Evolutionary conservation across 2,329 filamentous ascomycete genomes (phyloP), one percentile per base, ranked within the genome.

Genomic region (Aotearoamyces nothofagi): DNA sequence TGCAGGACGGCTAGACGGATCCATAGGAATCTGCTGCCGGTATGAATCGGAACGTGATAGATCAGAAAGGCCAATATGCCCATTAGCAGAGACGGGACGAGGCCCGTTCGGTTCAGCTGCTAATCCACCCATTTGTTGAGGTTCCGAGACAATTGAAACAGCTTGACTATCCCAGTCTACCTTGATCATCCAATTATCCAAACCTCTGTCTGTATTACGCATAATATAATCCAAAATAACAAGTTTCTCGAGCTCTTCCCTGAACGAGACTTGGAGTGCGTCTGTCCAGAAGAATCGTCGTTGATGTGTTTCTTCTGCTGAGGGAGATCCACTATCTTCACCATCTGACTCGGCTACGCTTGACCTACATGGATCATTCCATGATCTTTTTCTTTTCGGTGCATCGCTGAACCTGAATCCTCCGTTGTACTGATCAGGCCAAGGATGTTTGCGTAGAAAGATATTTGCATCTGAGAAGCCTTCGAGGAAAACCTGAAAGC

Each of bases 131-230:
- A 92, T 53, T 15, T 68, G 66, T 24, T 69, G 58, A 8, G 86
- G 82, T 35, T 94, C 84, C 1, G 83, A 83, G 10, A 78, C 76
- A 39, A 98, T 82, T 5, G 79, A 82, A 9, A 90, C 87, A 44
- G 78, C 69, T 45, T 90, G 73, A 3, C 69, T 74, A 42, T 83
- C 69, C 65, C 75, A 82, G 52, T 98, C 86, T 17, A 98, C 81
- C 52, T 83, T 90, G 49, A 98, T 84, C 90, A 98, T 98, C 90
- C 90, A 98, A 45, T 98, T 98, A 51, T 98, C 90, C 32, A 94
- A 61, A 2, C 90, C 90, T 55, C 90, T 71, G 51, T 98, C 90
- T 2, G 90, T 98, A 49, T 98, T 98, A 33, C 90, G 73, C 90
- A 98, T 98, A 38, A 98, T 92, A 51, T 98, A 98, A 55, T 98